Base-by-base conservation (phyloP, 345 rosid species). In the Sonneratia caseolaris region DNA sequence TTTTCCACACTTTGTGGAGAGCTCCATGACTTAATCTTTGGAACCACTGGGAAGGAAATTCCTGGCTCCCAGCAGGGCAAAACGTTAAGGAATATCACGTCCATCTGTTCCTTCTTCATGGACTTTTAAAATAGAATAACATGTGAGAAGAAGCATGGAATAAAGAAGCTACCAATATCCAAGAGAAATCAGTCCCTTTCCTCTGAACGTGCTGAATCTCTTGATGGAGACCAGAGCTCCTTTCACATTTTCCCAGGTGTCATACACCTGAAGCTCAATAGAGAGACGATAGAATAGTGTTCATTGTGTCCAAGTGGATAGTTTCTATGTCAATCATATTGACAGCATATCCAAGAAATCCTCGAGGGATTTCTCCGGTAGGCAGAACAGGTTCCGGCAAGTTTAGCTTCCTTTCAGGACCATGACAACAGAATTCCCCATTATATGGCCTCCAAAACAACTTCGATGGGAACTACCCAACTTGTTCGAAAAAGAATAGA, bases 311-410 rank as follows among this genome's bases (percentile, higher is more conserved):
- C 8, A 79, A 22, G 68, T 83, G 73, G 45, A 49, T 72, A 3
- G n/a, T 7, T 38, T 69, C 84, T 66, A 88, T 3, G 32, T 81
- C 35, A 47, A 91, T 68, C 89, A 89, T 80, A 70, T 89, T 91
- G 32, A 86, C 96, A 0, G 89, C 97, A 72, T 86, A 85, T 24
- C 90, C 96, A 57, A 77, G 1, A 74, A 89, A 91, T 47, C 93
- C 96, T 0, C 72, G 75, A 37, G 87, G 78, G 7, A 38, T 56
- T 21, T 71, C 56, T 70, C 96, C 90, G 47, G 64, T 27, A 5
- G 81, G 80, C 22, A 80, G 61, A 3, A 4, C 48, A 16, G 95
- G 97, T 7, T 49, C 45, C 22, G 83, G 84, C 74, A 91, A 68
- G 47, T 53, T 70, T 67, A 91, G 76, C 76, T 73, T 84, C 79